Evolutionary conservation across 768 basidiomycete species (phyloP), one percentile per base, ranked within the genome.

Genomic region (Trametes cubensis): DNA sequence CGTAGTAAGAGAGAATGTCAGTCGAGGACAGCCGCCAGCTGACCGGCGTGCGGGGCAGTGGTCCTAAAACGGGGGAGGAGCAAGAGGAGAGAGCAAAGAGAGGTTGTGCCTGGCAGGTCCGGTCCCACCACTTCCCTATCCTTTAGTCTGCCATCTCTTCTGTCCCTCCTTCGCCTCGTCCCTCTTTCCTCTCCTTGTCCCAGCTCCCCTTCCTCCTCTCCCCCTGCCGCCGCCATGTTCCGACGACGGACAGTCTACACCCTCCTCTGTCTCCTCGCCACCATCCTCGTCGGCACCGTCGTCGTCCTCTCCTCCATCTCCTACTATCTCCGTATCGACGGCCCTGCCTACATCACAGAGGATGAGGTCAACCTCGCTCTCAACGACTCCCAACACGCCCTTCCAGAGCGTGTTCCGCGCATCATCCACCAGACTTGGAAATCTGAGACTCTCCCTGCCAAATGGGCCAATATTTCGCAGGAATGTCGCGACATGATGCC

Each of bases 381-480:
- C 73, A 80, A 81, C 67, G 60, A 75, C 78, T 45, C 63, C 18
- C 54, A 46, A 1, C 63, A 55, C 26, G 25, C 80, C 82, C 20
- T 55, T 46, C 83, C 85, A 49, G 91, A 97, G 71, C 85, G 82
- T 66, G 87, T 98, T 40, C 97, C 95, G 3, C 84, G 93, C 53
- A 92, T 99, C 60, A 84, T 99, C 50, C 97, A 99, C 75, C 96
- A 98, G 83, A 98, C 97, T 23, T 99, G 97, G 97, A 97, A 95
- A 80, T 87, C 90, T 11, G 89, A 95, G 57, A 84, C 83, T 0
- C 80, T 99, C 23, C 97, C 97, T 2, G 75, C 79, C 46, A 82
- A 84, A 62, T 99, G 95, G 95, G 83, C 83, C 63, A 78, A 77
- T 42, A 81, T 95, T 47, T 94, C 94, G 26, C 82, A 92, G 73